Percentiles rank a stretch among this genome's conserved stretches.
Conservation (phyloP, 2,329 filamentous ascomycete species). For the Stenocarpella maydis region DNA sequence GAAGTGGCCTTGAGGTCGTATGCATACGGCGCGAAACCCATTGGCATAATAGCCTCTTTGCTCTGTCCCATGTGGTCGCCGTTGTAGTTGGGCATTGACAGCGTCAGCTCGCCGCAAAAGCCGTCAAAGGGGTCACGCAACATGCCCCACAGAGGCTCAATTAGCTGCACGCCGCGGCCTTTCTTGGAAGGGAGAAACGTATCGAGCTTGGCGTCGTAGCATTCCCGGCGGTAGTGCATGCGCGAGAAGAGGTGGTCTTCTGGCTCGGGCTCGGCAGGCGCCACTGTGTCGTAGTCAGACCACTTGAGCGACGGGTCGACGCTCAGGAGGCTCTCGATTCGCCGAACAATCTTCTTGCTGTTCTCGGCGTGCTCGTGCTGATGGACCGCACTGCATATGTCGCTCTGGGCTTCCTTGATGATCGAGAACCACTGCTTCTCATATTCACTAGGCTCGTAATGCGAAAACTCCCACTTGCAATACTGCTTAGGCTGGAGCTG, state of each 20-base stretch:
- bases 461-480: conserved; percentile 10
- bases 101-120: not conserved
- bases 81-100: not conserved
- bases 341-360: not conserved
- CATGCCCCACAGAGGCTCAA: not conserved
- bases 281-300: not conserved
- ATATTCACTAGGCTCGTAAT: conserved; percentile 1
- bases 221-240: conserved; percentile 10
- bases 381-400: not conserved
- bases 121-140: not conserved
- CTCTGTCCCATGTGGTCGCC: not conserved
- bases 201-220: not conserved
- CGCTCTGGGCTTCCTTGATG: not conserved
- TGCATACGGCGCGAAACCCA: not conserved
- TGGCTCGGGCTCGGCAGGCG: not conserved
- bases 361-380: not conserved
- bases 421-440: conserved; percentile 1
- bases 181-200: not conserved
- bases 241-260: conserved; percentile 10
- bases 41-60: conserved; percentile 9
- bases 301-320: not conserved
- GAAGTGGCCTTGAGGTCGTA: not conserved
- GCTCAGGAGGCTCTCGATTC: not conserved
- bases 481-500: not conserved
- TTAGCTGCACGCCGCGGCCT: conserved; percentile 9